Conservation (phyloP, 345 rosid genomes). For the Salix koriyanagi region DNA sequence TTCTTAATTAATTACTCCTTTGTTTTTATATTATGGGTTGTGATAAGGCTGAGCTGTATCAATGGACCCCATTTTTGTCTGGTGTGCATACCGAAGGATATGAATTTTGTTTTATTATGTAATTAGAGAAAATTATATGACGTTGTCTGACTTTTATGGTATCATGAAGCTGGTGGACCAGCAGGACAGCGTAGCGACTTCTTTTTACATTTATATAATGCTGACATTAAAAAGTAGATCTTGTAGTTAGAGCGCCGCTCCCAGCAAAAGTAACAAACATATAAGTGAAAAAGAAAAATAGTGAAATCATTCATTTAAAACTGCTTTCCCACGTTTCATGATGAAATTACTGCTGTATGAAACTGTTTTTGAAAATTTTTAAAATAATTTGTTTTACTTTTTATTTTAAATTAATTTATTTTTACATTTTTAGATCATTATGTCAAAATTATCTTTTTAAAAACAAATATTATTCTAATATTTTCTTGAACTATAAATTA, state of each 20-base stretch:
- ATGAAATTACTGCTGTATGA: background rate
- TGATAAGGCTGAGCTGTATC: constrained; percentile 22
- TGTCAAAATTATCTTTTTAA: no score
- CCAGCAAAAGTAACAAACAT: background rate
- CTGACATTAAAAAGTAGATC: constrained; percentile 3
- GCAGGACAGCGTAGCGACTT: constrained; percentile 8
- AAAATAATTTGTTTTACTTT: no score
- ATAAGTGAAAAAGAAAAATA: background rate
- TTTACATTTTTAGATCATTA: no score
- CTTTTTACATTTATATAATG: background rate
- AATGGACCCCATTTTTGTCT: constrained; percentile 22
- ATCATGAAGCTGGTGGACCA: constrained; percentile 20
- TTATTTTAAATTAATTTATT: no score
- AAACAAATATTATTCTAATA: no score
- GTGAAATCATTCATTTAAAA: no score
- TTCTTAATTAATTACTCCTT: background rate
- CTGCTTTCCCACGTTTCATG: background rate
- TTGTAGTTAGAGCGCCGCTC: background rate
- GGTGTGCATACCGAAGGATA: constrained; percentile 6
- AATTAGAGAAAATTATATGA: constrained; percentile 8
- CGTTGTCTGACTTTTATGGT: constrained; percentile 2
- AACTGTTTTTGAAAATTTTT: no score
- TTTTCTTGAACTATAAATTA: no score
- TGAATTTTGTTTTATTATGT: background rate
- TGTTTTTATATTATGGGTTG: background rate